phyloP scores from a whole-genome alignment of 257 asterid genomes.

The Rehmannia glutinosa region DNA sequence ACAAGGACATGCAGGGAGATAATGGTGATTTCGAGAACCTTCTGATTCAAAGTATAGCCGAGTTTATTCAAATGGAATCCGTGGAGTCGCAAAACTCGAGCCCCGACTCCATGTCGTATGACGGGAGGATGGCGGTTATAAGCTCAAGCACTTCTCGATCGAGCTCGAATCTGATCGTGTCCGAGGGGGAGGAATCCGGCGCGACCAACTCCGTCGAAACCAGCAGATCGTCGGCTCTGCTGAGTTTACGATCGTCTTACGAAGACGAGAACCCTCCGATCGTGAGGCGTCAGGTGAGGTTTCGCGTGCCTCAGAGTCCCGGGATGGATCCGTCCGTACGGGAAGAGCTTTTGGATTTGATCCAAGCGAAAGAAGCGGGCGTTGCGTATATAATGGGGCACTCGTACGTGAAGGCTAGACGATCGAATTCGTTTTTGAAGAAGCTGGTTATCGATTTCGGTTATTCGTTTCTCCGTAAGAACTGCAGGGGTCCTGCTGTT shows the following conservation, averaged over 20 bases:
- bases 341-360: slow-evolving; percentile 78
- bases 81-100: slow-evolving; percentile 69
- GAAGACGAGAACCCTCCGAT: slow-evolving; percentile 76
- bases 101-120: slow-evolving; percentile 60
- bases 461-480: slow-evolving; percentile 73
- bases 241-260: slow-evolving; percentile 60
- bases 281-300: slow-evolving; percentile 68
- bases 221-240: slow-evolving; percentile 71
- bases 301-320: slow-evolving; percentile 52
- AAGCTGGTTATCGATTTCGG: slow-evolving; percentile 48
- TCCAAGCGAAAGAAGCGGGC: slow-evolving; percentile 91
- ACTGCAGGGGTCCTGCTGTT: slow-evolving; percentile 92
- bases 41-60: slow-evolving; percentile 84
- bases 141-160: slow-evolving; percentile 48
- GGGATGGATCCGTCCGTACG: slow-evolving; percentile 60
- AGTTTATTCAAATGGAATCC: slow-evolving; percentile 93
- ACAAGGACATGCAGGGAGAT: slow-evolving; percentile 84
- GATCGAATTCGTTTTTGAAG: slow-evolving; percentile 45
- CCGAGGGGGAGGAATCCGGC: slow-evolving; percentile 42
- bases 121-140: slow-evolving; percentile 96
- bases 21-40: slow-evolving; percentile 73
- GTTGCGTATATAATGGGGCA: slow-evolving; percentile 93
- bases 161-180: slow-evolving; percentile 36
- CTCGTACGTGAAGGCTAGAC: slow-evolving; percentile 68
- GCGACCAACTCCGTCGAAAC: slow-evolving; percentile 43